Evolutionary conservation across 805 yeast genomes (phyloP), one percentile per base, ranked within the genome.

Genomic region (Lipomyces lipofer): DNA sequence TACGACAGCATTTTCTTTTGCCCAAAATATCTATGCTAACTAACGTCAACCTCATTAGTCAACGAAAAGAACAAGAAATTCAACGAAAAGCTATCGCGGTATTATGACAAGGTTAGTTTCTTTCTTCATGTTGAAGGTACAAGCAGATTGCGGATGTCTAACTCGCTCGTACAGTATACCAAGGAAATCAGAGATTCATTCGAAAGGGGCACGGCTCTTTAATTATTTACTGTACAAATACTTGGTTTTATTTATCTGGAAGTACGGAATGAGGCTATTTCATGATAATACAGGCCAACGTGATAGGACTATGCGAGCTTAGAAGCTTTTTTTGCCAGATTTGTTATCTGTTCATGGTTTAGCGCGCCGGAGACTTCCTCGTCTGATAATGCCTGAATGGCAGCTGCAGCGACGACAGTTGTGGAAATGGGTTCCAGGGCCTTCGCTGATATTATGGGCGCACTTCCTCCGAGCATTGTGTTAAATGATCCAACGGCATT

Each of bases 41-140:
- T n/a, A n/a, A n/a, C n/a, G n/a, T n/a, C n/a, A n/a, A 22, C 27
- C n/a, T 29, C 32, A 17, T 78, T 71, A 67, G 80, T 87, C 65
- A 86, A 84, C 66, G 88, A 83, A 59, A 84, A 83, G 68, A 87
- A 87, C 73, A 79, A 77, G 65, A 84, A 84, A 62, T 87, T 86
- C 69, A 87, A 86, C 69, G 79, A 78, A 66, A 86, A 87, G 64
- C 71, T 87, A 59, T 69, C 78, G 43, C 72, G 90, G 29, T 81
- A 81, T 58, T 83, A 81, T 62, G 78, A 76, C 55, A 71, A 73
- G 40, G 40, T 36, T 19, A 36, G 22, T 22, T 7, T 36, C 5
- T 19, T 36, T 10, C 40, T 36, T 13, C 12, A n/a, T 25, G 22
- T 22, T 36, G 22, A 9, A 8, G 19, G 24, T n/a, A 13, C 21